Evolutionary conservation across 2,329 filamentous ascomycete species (phyloP), one percentile per base, ranked within the genome.

Genomic region (Ambrosiella xylebori): DNA sequence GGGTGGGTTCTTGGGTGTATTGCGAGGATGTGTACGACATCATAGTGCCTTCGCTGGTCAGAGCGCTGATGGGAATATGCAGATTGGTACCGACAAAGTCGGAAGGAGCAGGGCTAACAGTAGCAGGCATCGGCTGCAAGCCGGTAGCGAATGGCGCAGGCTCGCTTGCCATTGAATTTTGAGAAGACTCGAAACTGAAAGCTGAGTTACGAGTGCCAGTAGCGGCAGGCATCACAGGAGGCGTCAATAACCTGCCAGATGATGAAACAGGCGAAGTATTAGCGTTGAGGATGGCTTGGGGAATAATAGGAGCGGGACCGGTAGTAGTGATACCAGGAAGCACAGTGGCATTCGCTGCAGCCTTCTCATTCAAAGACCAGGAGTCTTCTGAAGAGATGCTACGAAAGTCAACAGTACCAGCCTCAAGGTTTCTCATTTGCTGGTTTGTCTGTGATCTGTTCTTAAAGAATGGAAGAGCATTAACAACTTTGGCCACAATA

Each of bases 371-470:
- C 1, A 13, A 17, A 37, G 15, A 44, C 39, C 52, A 40, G 4
- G 52, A 54, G 13, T 54, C 39, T 8, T 7, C n/a, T 1, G 37
- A n/a, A 13, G 37, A 41, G 37, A 54, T 11, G 15, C 15, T 41
- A 12, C 52, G 52, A 5, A 15, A 41, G 13, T 40, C 52, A 6
- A 13, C 38, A 12, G 52, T 52, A 17, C 56, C 56, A 5, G 56
- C 56, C 36, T 61, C 59, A 12, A 61, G 17, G 41, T 58, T 58
- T 36, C 50, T n/a, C 37, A 49, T 15, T 35, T 50, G 15, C 39
- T 36, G 12, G 47, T 15, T 52, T 7, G 45, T 11, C 1, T n/a
- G 4, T 6, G 51, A 12, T 39, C 53, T 49, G 36, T 58, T 58
- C 4, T 36, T 13, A 8, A 61, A 39, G 19, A 51, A 61, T 17